Conservation (phyloP, 75 land plant species). For the Adiantum capillusveneris region DNA sequence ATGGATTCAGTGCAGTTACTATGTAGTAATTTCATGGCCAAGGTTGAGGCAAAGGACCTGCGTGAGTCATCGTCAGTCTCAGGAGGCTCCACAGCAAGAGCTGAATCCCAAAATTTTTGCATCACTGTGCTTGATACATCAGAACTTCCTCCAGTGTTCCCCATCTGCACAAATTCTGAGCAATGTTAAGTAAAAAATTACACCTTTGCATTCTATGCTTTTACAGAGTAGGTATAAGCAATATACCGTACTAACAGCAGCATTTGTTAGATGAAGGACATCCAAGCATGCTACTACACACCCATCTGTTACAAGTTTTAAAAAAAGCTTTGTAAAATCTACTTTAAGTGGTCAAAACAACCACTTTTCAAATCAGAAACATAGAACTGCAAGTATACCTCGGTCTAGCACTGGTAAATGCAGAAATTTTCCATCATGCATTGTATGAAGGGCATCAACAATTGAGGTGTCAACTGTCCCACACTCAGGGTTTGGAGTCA, state of each 20-base stretch:
- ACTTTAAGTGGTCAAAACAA: no score
- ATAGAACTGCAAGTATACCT: constrained; percentile 30
- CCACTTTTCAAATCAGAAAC: no score
- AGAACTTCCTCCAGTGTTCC: constrained; percentile 30
- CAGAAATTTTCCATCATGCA: constrained; percentile 76
- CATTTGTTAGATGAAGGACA: constrained; percentile 66
- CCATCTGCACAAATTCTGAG: constrained; percentile 49
- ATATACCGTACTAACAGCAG: constrained; percentile 58
- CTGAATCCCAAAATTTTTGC: constrained; percentile 88
- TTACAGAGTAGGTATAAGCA: no score
- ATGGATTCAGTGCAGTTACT: no score
- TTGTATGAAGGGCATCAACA: constrained; percentile 67
- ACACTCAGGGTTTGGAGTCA: constrained; percentile 80
- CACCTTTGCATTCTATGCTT: no score
- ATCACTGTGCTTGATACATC: constrained; percentile 54
- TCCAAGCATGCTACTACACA: constrained; percentile 53
- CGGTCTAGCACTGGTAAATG: constrained; percentile 58
- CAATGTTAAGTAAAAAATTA: no score
- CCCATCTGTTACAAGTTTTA: constrained; percentile 54
- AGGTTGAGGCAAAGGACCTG: no score
- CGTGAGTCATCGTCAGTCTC: constrained; percentile 49
- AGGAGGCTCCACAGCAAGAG: constrained; percentile 37
- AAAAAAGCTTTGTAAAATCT: no score
- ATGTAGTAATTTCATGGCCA: no score
- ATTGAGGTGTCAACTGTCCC: constrained; percentile 58